Conservation (phyloP, 495 filamentous ascomycete species). For the Gamarada debralockiae region DNA sequence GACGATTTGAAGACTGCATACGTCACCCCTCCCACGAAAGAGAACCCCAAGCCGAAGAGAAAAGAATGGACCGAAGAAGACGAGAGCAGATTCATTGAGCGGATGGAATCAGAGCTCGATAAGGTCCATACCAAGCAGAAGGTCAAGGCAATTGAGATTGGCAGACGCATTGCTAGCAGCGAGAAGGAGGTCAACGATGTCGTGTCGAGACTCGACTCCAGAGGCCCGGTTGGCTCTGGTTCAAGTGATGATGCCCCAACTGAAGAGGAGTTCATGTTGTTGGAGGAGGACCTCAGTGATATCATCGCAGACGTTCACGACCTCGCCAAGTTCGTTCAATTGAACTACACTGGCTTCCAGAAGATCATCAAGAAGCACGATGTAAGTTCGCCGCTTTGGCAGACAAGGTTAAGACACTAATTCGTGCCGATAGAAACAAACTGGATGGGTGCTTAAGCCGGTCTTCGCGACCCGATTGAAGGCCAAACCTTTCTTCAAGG, state of each 20-base stretch:
- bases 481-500: conserved; percentile 95
- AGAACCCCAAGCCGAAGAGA: conserved; percentile 51
- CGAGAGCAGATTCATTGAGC: conserved; percentile 79
- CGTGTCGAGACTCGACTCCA: conserved; percentile 63
- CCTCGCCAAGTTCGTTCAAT: conserved; percentile 94
- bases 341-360: conserved; percentile 99
- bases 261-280: conserved; percentile 89
- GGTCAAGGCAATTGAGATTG: conserved; percentile 91
- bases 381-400: conserved; percentile 46
- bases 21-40: conserved; percentile 39
- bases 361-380: conserved; percentile 99
- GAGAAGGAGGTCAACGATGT: conserved; percentile 90
- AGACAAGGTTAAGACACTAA: conserved; percentile 23
- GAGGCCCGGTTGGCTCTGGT: conserved; percentile 33
- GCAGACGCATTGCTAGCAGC: conserved; percentile 76
- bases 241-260: conserved; percentile 53
- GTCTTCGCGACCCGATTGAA: conserved; percentile 91
- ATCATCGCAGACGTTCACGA: conserved; percentile 99
- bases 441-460: conserved; percentile 86
- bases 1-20: conserved; percentile 73
- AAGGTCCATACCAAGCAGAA: conserved; percentile 97
- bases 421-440: conserved; percentile 69
- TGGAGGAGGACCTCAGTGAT: conserved; percentile 94
- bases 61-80: conserved; percentile 87
- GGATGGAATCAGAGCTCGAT: conserved; percentile 88